Evolutionary conservation across 2,329 filamentous ascomycete genomes (phyloP), one percentile per base, ranked within the genome.

Genomic region (Mycogone perniciosa): DNA sequence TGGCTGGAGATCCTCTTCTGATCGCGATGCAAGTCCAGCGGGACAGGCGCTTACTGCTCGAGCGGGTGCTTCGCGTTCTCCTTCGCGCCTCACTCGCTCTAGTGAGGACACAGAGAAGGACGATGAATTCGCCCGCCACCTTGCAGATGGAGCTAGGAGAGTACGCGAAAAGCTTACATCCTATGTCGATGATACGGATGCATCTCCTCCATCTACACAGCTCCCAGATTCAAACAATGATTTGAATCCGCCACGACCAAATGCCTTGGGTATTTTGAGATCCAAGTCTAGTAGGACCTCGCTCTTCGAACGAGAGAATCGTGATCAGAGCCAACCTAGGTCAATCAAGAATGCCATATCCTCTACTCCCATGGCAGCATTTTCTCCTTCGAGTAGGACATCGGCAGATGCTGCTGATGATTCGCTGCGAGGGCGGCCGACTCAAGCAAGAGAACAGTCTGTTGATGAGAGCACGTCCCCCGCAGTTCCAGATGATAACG

Each of bases 141-240:
- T 91, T 37, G 86, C 85, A 2, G 79, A 84, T 56, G 81, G 86
- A 11, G 81, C 86, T 49, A 80, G 80, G 31, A 79, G 84, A 1
- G 85, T 91, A 6, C 82, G 88, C 46, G 86, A 91, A 65, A 85
- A 82, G 57, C 71, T 91, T 41, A 86, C 82, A 6, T 85, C 80
- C 0, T 85, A 84, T 56, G 82, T 81, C 0, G 84, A 87, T 58
- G 82, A 88, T 35, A 74, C 68, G 54, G 73, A 74, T 8, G 58
- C 52, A 35, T 54, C 61, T 4, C 44, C 53, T 26, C 60, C 67
- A 3, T 54, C 61, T 3, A 48, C 55, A 4, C 59, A 62, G 4
- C 72, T 75, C 26, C 57, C 68, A 9, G 70, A 75, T 33, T 57
- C 62, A 5, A 54, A 64, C 43, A 59, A 64, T 51, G 70, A 70